Evolutionary conservation across 345 rosid genomes (phyloP).

Genomic region (Lagerstroemia speciosa): DNA sequence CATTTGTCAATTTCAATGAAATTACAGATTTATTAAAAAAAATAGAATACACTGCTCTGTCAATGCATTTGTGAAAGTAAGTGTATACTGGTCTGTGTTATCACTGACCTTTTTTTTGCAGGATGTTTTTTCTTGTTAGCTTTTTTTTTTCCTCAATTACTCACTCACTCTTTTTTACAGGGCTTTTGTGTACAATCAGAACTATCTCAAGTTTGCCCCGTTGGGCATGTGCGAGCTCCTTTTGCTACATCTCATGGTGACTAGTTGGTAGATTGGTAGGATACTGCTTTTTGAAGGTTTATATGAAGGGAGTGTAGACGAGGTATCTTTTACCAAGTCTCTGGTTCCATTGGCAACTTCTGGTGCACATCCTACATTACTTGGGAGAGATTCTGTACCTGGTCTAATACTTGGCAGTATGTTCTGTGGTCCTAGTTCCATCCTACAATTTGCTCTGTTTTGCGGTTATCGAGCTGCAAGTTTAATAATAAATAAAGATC

Average conservation of each 20-base stretch:
- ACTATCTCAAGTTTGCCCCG: background rate
- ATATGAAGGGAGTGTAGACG: background rate
- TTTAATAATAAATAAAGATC: constrained; percentile 44
- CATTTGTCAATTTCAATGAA: too few species aligned
- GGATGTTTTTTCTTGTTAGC: constrained; percentile 8
- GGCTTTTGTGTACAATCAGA: background rate
- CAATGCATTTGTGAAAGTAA: constrained; percentile 38
- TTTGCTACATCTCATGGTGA: background rate
- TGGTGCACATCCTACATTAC: background rate
- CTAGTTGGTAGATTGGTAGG: background rate
- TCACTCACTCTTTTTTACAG: constrained; percentile 4
- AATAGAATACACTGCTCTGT: too few species aligned
- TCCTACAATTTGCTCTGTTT: constrained; percentile 22
- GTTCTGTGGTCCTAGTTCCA: constrained; percentile 22
- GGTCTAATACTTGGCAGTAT: constrained; percentile 22
- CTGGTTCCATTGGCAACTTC: background rate
- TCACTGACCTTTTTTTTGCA: background rate
- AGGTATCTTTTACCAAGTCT: constrained; percentile 4
- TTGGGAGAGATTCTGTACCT: background rate
- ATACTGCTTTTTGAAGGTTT: background rate
- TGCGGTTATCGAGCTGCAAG: constrained; percentile 26
- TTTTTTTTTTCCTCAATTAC: background rate
- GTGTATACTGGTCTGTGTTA: constrained; percentile 1
- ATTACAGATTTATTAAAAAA: too few species aligned
- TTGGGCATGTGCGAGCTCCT: background rate